Evolutionary conservation across 768 basidiomycete genomes (phyloP).

Genomic region (Mycena belliarum): DNA sequence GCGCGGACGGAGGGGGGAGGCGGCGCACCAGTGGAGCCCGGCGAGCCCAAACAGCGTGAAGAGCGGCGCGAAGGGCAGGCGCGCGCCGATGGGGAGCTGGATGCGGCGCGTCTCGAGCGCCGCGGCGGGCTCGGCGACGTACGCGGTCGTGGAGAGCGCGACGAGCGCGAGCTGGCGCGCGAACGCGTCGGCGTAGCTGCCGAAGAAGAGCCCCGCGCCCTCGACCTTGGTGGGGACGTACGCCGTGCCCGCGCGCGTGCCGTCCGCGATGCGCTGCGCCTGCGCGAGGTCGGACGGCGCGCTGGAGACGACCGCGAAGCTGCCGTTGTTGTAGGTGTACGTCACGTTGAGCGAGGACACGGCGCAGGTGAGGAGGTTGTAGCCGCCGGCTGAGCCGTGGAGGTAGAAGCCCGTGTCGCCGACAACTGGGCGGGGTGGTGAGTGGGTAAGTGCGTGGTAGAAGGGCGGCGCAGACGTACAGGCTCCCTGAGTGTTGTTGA

Average conservation of each 20-base stretch:
- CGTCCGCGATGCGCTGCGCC: constrained; percentile 3
- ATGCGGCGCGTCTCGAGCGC: not conserved
- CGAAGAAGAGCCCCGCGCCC: constrained; percentile 2
- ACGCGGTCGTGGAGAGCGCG: not conserved
- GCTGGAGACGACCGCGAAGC: not conserved
- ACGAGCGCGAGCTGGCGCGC: not conserved
- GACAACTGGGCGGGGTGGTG: not conserved
- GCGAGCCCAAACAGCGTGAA: not conserved
- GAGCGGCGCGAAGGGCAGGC: not conserved
- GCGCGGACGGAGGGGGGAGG: no score
- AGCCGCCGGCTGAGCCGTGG: constrained; percentile 1
- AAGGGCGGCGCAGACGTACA: no score
- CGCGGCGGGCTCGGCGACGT: not conserved
- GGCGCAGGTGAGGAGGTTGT: constrained; percentile 4
- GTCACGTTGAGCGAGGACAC: constrained; percentile 1
- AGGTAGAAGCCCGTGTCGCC: constrained; percentile 11
- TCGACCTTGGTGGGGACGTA: not conserved
- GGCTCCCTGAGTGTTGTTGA: no score
- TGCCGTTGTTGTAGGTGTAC: constrained; percentile 11
- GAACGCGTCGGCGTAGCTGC: constrained; percentile 1
- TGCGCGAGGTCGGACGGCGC: not conserved
- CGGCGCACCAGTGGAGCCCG: not conserved
- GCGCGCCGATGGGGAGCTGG: not conserved
- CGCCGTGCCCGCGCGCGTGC: not conserved
- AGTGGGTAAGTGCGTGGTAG: no score